phyloP scores from a whole-genome alignment of 352 stramenopile genomes.

The Phytophthora parvispora region DNA sequence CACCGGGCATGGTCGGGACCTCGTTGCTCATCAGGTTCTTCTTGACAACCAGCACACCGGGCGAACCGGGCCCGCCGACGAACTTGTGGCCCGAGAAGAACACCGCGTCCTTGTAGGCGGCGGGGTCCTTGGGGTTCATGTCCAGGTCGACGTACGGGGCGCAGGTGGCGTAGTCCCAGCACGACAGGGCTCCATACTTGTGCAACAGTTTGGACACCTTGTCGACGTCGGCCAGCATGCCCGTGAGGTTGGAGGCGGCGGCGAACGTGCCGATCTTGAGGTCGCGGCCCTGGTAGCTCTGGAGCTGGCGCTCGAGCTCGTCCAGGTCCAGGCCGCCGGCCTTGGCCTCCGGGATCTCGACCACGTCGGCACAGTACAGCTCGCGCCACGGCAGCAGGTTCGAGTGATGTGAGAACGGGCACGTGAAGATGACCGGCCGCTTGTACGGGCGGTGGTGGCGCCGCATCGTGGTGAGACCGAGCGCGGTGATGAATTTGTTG shows the following conservation, averaged over 20 bases:
- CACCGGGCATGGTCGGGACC: constrained; percentile 61
- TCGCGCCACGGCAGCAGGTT: constrained; percentile 99
- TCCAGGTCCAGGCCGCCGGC: constrained; percentile 66
- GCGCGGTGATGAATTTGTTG: constrained; percentile 82
- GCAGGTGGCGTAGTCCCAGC: constrained; percentile 97
- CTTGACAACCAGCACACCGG: constrained; percentile 97
- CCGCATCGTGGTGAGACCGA: constrained; percentile 63
- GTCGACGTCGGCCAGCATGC: constrained; percentile 91
- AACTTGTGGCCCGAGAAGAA: constrained; percentile 99
- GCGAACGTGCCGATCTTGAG: constrained; percentile 93
- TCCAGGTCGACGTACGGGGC: constrained; percentile 95
- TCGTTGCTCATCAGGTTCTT: constrained; percentile 83
- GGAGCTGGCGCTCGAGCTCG: constrained; percentile 63
- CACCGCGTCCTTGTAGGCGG: constrained; percentile 94
- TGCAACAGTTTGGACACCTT: constrained; percentile 92
- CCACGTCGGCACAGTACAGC: constrained; percentile 77
- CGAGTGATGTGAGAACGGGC: constrained; percentile 98
- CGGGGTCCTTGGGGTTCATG: constrained; percentile 94
- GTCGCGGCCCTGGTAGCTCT: constrained; percentile 51
- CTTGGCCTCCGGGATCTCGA: constrained; percentile 73
- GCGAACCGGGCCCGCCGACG: constrained; percentile 93
- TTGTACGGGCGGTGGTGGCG: constrained; percentile 36
- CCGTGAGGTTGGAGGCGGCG: constrained; percentile 97
- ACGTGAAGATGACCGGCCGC: constrained; percentile 92
- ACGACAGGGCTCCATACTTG: constrained; percentile 91